Evolutionary conservation across 2,329 filamentous ascomycete genomes (phyloP).

Genomic region (Curvularia hawaiiensis): DNA sequence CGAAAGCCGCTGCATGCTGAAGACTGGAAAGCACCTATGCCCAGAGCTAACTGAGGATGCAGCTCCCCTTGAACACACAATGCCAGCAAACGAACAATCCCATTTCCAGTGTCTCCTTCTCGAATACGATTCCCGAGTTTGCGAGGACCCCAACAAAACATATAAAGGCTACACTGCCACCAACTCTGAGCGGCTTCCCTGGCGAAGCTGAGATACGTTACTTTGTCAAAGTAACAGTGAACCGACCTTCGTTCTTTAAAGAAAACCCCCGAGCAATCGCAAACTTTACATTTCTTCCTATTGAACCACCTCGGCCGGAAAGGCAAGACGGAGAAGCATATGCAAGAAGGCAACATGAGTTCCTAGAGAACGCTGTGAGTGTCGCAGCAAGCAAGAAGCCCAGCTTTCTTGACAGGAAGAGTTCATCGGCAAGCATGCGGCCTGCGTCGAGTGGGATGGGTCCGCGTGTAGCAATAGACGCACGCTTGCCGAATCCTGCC

Average conservation of each 20-base stretch:
- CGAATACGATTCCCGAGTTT: slow-evolving; percentile 51
- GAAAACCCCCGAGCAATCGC: slow-evolving; percentile 74
- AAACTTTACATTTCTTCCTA: slow-evolving; percentile 83
- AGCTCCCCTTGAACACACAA: slow-evolving; percentile 71
- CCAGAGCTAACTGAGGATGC: not conserved
- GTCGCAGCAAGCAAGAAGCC: slow-evolving; percentile 58
- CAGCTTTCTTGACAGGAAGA: slow-evolving; percentile 61
- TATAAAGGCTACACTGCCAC: slow-evolving; percentile 84
- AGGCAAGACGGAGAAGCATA: slow-evolving; percentile 78
- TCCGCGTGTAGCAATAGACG: slow-evolving; percentile 75
- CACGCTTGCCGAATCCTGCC: slow-evolving; percentile 82
- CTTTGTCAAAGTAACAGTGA: slow-evolving; percentile 93
- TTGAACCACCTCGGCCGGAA: slow-evolving; percentile 80
- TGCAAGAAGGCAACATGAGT: slow-evolving; percentile 73
- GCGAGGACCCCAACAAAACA: slow-evolving; percentile 62
- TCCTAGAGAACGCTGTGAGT: slow-evolving; percentile 46
- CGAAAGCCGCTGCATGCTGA: slow-evolving; percentile 38
- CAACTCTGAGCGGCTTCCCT: slow-evolving; percentile 84
- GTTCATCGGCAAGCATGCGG: slow-evolving; percentile 25
- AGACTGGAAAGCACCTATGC: not conserved
- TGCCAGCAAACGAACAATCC: slow-evolving; percentile 55
- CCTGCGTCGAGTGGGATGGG: slow-evolving; percentile 29
- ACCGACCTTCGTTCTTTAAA: slow-evolving; percentile 85
- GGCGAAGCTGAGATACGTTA: slow-evolving; percentile 90
- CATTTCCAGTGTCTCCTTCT: slow-evolving; percentile 51